Conservation (phyloP, 1,139 yeast species). For the Sugiyamaella grinbergsii region DNA sequence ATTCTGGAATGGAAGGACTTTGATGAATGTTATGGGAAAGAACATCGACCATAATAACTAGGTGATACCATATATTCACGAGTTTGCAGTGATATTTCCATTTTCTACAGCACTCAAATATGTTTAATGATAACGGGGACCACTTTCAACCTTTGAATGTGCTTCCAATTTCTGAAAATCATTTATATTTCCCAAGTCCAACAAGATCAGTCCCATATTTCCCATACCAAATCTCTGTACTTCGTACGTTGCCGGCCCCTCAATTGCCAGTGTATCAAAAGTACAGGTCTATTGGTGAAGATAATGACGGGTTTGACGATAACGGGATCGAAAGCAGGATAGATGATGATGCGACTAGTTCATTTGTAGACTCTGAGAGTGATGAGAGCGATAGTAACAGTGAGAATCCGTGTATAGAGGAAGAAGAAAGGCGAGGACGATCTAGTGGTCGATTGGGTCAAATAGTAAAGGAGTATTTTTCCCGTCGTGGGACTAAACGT, state of each 20-base stretch:
- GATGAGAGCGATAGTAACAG: conserved; percentile 3
- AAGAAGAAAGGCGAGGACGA: conserved; percentile 2
- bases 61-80: too few species aligned
- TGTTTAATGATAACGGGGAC: conserved; percentile 1
- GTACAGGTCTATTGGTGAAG: conserved; percentile 19
- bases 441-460: conserved; percentile 1
- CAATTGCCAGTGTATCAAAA: conserved; percentile 23
- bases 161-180: background rate
- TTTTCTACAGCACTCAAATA: background rate
- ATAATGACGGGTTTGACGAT: conserved; percentile 14
- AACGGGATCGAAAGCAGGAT: background rate
- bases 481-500: conserved; percentile 7
- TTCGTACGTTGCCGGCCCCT: conserved; percentile 13
- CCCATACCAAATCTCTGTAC: conserved; percentile 1
- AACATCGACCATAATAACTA: background rate
- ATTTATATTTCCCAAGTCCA: background rate
- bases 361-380: background rate
- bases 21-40: too few species aligned
- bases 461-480: conserved; percentile 7
- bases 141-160: conserved; percentile 1
- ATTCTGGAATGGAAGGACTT: background rate
- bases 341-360: conserved; percentile 1
- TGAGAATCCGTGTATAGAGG: background rate
- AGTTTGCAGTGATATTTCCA: background rate
- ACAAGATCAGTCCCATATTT: background rate